Evolutionary conservation across 805 yeast genomes (phyloP), one percentile per base, ranked within the genome.

Genomic region (Candida golubevii): DNA sequence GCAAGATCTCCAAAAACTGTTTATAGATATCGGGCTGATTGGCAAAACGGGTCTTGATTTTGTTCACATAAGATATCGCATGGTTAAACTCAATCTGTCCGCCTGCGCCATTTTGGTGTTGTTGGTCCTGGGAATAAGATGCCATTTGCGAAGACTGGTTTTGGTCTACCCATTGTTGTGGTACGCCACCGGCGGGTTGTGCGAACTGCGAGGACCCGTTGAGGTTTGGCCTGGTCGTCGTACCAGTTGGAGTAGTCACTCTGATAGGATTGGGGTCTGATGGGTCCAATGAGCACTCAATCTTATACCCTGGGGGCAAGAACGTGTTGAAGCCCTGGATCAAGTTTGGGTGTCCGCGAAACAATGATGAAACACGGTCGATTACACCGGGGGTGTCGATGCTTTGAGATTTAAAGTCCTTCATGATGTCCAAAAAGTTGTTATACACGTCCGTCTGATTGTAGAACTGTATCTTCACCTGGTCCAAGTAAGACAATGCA

Each of bases 341-440:
- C 58, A 93, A 74, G 50, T 84, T 80, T 1, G 96, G 96, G 64
- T 89, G 96, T 11, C 97, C 98, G 50, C 90, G 79, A 64, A 93
- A 93, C 44, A 93, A 70, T 1, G 85, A 78, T 0, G 97, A 88
- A 1, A 93, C 99, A 46, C 99, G 75, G 63, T 91, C 97, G 61
- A 93, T 93, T 27, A 93, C 99, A 31, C 98, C 99, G 0, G 98
- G 99, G 0, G 99, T 93, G 63, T 93, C 98, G 57, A 93, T 90
- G 49, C 82, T 80, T 69, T 91, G 97, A 42, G 95, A 84, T 71
- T 95, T 95, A 72, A 93, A 95, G 62, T 95, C 99, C 71, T 95
- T 95, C 99, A 93, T 93, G 52, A 93, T 91, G 62, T 93, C 99
- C 59, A 93, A 75, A 59, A 95, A 93, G 64, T 87, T 89, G 65